A percentile compares a stretch with the other conserved stretches of the same genome.
Conservation (phyloP, 2,329 filamentous ascomycete species). For the Hortaea werneckii region DNA sequence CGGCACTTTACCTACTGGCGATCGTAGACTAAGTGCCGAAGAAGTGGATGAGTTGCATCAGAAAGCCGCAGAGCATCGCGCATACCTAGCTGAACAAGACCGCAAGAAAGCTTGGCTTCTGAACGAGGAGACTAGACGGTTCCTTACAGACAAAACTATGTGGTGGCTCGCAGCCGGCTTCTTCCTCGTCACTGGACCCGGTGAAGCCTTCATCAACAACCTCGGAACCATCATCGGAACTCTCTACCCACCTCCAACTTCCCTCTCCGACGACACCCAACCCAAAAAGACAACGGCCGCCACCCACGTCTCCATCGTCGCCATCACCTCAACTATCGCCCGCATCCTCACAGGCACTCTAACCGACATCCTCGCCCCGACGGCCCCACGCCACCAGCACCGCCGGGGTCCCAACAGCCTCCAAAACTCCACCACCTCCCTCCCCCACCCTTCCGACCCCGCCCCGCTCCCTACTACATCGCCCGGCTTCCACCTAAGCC, state of each 20-base stretch:
- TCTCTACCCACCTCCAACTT: conserved; percentile 57
- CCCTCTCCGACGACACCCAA: background rate
- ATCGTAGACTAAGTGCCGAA: conserved; percentile 32
- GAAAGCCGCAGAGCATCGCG: conserved; percentile 37
- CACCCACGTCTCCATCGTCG: conserved; percentile 88
- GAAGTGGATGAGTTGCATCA: conserved; percentile 36
- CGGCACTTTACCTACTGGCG: conserved; percentile 46
- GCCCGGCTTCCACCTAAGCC: conserved; percentile 53
- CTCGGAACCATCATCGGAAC: conserved; percentile 88
- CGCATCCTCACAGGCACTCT: conserved; percentile 82
- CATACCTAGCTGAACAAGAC: conserved; percentile 42
- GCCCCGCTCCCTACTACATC: conserved; percentile 8
- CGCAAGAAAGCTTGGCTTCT: conserved; percentile 82
- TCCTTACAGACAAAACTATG: conserved; percentile 84
- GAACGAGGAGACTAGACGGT: conserved; percentile 79
- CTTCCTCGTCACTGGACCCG: conserved; percentile 84
- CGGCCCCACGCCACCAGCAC: conserved; percentile 44
- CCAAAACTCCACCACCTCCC: conserved; percentile 30
- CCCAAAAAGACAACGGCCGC: conserved; percentile 52
- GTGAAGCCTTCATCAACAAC: conserved; percentile 98
- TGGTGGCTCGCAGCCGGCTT: conserved; percentile 89
- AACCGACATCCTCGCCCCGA: conserved; percentile 72
- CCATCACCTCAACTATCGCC: conserved; percentile 79
- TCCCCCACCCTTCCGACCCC: conserved; percentile 12
- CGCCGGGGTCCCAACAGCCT: conserved; percentile 41